Evolutionary conservation across 1,284 basidiomycete species (phyloP), one percentile per base, ranked within the genome.

Genomic region (Abortiporus biennis): DNA sequence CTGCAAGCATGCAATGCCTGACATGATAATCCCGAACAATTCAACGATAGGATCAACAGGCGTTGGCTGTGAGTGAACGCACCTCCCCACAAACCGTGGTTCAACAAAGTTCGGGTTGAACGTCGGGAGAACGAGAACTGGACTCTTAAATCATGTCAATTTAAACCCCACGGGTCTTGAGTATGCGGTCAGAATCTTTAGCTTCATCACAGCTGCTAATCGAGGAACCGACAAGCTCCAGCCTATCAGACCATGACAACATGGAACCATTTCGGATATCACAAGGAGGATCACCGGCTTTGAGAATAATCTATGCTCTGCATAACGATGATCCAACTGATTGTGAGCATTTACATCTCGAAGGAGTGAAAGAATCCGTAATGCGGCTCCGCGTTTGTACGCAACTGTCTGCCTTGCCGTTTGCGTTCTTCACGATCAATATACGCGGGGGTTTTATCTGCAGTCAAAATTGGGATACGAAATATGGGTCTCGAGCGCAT

Each of bases 211-310:
- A 15, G 6, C 32, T 21, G 16, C 16, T 43, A 38, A 40, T 40
- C 43, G 38, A 45, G 23, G 19, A 32, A 21, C 15, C 15, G 19
- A 15, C 42, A 36, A 24, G 27, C 11, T 15, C 32, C 40, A 42
- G 40, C 40, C 40, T 42, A 42, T 42, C 40, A 42, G 17, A 25
- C 40, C 23, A 13, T 36, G 29, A 45, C 46, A 45, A 41, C 37
- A 34, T 33, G 43, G 33, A 33, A 24, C 16, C 40, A 36, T 46
- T 45, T 48, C 44, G 44, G 47, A 48, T 42, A 48, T 48, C 45
- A 45, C 36, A 35, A 29, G 45, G 36, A 47, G 42, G 45, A 47
- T 47, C 45, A 42, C 41, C 45, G 41, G 41, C 45, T 21, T 42
- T 29, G 42, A 24, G 13, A 37, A 29, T n/a, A 29, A 23, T 33